Evolutionary conservation across 2,329 filamentous ascomycete species (phyloP).

Genomic region (Curvularia spicifera): DNA sequence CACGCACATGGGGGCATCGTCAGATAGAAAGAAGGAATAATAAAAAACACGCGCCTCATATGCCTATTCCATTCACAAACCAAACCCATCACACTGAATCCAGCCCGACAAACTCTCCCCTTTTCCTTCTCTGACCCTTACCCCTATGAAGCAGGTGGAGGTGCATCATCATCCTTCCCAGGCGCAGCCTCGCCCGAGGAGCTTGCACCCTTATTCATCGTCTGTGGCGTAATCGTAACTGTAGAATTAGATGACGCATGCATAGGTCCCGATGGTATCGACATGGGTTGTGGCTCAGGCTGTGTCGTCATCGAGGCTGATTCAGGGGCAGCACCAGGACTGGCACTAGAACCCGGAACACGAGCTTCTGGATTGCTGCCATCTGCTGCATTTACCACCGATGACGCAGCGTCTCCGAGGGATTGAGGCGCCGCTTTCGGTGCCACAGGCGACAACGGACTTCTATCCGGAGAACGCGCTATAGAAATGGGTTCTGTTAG

Average conservation of each 20-base stretch:
- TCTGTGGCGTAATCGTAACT: slow-evolving; percentile 15
- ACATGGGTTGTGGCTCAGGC: neutral
- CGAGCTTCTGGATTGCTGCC: neutral
- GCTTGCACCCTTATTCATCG: neutral
- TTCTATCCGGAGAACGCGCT: slow-evolving; percentile 19
- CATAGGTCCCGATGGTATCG: slow-evolving; percentile 8
- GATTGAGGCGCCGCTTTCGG: neutral
- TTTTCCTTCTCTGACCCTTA: too few relatives aligned
- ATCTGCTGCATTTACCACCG: neutral
- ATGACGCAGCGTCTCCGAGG: neutral
- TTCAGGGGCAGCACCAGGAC: neutral
- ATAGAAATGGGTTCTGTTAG: slow-evolving; percentile 20
- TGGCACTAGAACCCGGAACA: neutral
- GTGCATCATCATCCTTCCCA: neutral
- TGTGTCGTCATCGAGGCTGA: neutral
- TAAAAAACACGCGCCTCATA: too few relatives aligned
- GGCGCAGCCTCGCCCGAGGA: slow-evolving; percentile 1
- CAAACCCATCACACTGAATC: too few relatives aligned
- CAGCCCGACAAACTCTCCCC: neutral
- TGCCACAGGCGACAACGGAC: slow-evolving; percentile 6
- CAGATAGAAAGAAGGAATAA: too few relatives aligned
- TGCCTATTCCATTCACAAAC: too few relatives aligned
- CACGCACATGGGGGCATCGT: too few relatives aligned
- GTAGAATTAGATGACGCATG: slow-evolving; percentile 16
- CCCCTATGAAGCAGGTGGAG: slow-evolving; percentile 3